These are phyloP conservation scores for Ceratobasidium sp. DNA, from an alignment of 1,284 basidiomycete species.

Conservation along the genomic window DNA sequence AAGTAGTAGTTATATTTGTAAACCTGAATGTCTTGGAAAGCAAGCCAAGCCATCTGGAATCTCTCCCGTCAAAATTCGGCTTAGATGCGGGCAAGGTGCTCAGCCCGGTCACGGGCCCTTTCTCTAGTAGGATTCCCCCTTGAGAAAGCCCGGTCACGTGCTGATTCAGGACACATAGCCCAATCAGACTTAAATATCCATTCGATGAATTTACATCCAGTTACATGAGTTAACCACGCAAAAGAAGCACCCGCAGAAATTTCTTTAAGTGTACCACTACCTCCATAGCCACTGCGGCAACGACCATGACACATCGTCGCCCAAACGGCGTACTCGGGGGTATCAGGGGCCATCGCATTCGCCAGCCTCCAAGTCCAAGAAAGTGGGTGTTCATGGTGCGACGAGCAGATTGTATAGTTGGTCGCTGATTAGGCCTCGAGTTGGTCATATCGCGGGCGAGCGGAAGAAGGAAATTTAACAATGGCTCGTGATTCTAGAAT, in stretches of 20 bases:
- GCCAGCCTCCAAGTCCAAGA: not conserved
- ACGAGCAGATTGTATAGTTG: not conserved
- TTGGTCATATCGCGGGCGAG: constrained; percentile 24
- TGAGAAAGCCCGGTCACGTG: too few relatives aligned
- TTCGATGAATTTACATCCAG: too few relatives aligned
- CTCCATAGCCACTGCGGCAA: not conserved
- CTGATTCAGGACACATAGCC: too few relatives aligned
- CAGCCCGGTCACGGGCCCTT: too few relatives aligned
- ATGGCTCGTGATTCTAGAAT: not conserved
- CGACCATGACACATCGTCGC: not conserved
- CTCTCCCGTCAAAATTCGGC: too few relatives aligned
- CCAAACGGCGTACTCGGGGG: not conserved
- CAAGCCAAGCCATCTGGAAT: too few relatives aligned
- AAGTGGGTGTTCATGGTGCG: constrained; percentile 5
- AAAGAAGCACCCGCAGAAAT: not conserved
- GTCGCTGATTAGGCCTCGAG: not conserved
- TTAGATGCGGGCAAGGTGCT: too few relatives aligned
- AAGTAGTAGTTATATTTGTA: too few relatives aligned
- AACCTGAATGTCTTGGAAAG: too few relatives aligned
- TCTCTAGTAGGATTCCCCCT: too few relatives aligned
- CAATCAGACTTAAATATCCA: too few relatives aligned
- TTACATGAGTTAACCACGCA: too few relatives aligned
- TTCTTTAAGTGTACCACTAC: not conserved
- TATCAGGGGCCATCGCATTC: not conserved
- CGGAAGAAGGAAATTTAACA: not conserved